Base-by-base conservation (phyloP, 106 monocot genomes). In the Triglochin maritima region DNA sequence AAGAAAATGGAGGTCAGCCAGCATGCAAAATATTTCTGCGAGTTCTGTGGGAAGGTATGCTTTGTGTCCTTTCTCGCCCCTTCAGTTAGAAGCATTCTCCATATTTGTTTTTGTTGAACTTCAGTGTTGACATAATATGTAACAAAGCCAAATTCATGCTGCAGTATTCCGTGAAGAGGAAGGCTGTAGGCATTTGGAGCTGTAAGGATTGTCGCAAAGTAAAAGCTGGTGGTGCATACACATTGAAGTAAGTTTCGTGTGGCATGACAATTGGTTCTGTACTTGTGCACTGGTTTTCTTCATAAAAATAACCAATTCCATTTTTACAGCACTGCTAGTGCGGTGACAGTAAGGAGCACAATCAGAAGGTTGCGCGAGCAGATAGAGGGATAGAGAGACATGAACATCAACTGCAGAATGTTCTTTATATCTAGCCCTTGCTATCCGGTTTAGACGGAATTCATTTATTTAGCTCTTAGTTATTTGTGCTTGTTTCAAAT, bases 1-100 rank as follows among this genome's bases (percentile, higher is more conserved):
- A 85, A 85, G 78, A 85, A 85, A 49, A 85, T 85, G 85, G 85
- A 85, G 42, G 81, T 85, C 7, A 74, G 73, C 69, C 84, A 80
- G 43, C 85, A 81, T 66, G 81, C 84, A 50, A 85, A 85, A 58
- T 81, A 81, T 62, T 85, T 84, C 70, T 85, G 81, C 15, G 81
- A 81, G 41, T 80, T 81, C 48, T 81, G 77, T 72, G 84, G 84
- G 6, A 84, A 81, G 80, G 84, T 80, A 75, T 14, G 44, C 41
- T 79, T 3, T 46, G 56, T 42, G 4, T 50, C 11, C 3, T 17
- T 9, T 13, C 4, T 55, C 12, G 6, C 3, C 2, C 50, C 12
- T 45, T 63, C 46, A 17, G 17, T 17, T n/a, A 7, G 4, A 16
- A 49, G 9, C 7, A 52, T 8, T 52, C 11, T 8, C 7, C 11